Base-by-base conservation (phyloP, 2,329 filamentous ascomycete genomes). In the Alternaria sp. region DNA sequence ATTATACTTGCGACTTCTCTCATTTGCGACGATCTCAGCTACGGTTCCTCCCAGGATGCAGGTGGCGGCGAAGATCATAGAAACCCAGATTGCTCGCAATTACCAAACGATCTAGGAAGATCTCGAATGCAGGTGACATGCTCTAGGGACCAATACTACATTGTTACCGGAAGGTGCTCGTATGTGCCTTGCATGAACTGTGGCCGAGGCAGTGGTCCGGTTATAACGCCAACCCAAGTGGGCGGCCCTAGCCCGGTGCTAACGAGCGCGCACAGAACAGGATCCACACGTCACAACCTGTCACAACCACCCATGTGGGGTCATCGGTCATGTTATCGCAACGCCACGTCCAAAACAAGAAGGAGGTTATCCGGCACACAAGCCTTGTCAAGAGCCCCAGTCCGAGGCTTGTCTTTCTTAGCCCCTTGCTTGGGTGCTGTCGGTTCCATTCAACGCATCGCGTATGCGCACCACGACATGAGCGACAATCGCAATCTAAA, bases 371-470 rank as follows among this genome's bases (percentile, higher is more conserved):
- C 54, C 21, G 23, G n/a, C 41, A 57, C 44, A 57, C 64, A 66
- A 66, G 64, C 64, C 47, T 66, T 26, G 55, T 56, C 58, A 66
- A 66, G 61, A 57, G 9, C 47, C 41, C 53, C 26, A 55, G 33
- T 12, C 33, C 64, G 51, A 64, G 58, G 64, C 64, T 66, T 66
- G 64, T 59, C 50, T 59, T 37, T 6, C 46, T 59, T 59, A 55
- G 56, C 49, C 41, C 20, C 26, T 60, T 62, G 55, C 60, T 61
- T 63, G 55, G 58, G 18, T n/a, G 14, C 18, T 12, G 28, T 43
- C 41, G 33, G 55, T 55, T 21, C 43, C 18, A 23, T 21, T 51
- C 53, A 51, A 41, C 14, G 33, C 44, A 44, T 20, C 46, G 49
- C 58, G 18, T 55, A 43, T 23, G 44, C 44, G 57, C 44, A 49